A percentile compares a stretch with the other conserved stretches of the same genome.
Evolutionary conservation across 2,329 filamentous ascomycete genomes (phyloP).

Genomic region (Clarireedia hainanense): DNA sequence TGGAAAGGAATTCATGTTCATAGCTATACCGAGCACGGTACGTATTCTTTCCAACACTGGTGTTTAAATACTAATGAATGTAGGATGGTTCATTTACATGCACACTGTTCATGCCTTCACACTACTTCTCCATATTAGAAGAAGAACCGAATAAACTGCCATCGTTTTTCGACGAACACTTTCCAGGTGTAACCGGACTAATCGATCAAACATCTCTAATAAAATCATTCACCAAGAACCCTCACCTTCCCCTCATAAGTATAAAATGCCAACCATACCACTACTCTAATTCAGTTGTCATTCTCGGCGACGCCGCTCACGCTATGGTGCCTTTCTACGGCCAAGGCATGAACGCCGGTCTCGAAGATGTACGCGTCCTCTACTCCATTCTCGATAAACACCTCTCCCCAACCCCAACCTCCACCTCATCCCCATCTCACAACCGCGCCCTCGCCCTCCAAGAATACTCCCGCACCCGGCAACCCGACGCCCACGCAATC

Average conservation of each 20-base stretch:
- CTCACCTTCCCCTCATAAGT: constrained; percentile 85
- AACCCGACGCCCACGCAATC: constrained; percentile 77
- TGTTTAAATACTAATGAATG: constrained; percentile 20
- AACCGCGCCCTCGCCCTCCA: constrained; percentile 58
- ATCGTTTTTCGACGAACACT: constrained; percentile 72
- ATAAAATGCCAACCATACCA: constrained; percentile 92
- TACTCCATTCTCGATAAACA: constrained; percentile 72
- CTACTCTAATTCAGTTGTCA: constrained; percentile 66
- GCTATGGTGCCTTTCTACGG: constrained; percentile 99
- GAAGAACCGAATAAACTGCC: constrained; percentile 51
- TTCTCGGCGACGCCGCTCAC: constrained; percentile 89
- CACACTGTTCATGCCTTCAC: constrained; percentile 78
- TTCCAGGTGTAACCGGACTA: constrained; percentile 73
- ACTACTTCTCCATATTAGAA: constrained; percentile 62
- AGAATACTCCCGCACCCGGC: constrained; percentile 67
- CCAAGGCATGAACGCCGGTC: constrained; percentile 93
- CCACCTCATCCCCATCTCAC: constrained; percentile 42
- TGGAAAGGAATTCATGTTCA: constrained; percentile 92
- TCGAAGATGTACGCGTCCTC: constrained; percentile 86
- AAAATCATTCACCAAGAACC: constrained; percentile 70
- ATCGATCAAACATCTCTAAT: constrained; percentile 62
- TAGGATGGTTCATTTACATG: constrained; percentile 90
- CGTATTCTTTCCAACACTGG: not conserved
- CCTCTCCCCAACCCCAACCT: constrained; percentile 25
- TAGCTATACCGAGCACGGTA: constrained; percentile 68